phyloP scores from a whole-genome alignment of 495 filamentous ascomycete genomes.

The Darksidea phi region DNA sequence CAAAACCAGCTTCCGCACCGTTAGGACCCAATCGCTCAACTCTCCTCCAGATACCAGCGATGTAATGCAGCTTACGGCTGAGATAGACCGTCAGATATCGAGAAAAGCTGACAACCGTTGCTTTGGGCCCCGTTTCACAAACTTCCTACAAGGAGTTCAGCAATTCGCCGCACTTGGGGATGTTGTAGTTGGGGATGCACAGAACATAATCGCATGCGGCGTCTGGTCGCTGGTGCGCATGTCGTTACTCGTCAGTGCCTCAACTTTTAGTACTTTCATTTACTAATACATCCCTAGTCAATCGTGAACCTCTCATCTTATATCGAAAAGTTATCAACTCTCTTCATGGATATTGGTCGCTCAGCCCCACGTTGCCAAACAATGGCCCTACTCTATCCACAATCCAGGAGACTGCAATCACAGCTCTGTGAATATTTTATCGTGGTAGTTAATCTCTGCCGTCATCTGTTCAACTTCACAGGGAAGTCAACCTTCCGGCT shows the following conservation, averaged over 20 bases:
- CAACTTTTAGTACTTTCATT: constrained; percentile 20
- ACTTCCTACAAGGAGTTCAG: constrained; percentile 47
- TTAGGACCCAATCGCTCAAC: constrained; percentile 28
- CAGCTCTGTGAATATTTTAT: constrained; percentile 49
- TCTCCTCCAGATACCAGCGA: constrained; percentile 42
- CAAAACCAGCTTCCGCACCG: constrained; percentile 40
- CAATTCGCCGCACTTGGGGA: constrained; percentile 49
- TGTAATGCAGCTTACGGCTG: constrained; percentile 48
- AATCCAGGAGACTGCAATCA: constrained; percentile 44
- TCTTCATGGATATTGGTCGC: constrained; percentile 47
- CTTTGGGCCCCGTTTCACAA: constrained; percentile 48
- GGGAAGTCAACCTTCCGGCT: constrained; percentile 44
- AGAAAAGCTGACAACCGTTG: constrained; percentile 39
- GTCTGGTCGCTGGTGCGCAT: constrained; percentile 49
- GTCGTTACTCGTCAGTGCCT: constrained; percentile 43
- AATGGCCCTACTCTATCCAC: constrained; percentile 47
- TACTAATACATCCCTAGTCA: constrained; percentile 39
- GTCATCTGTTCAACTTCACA: constrained; percentile 42
- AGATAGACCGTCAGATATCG: constrained; percentile 43
- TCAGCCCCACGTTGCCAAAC: constrained; percentile 47
- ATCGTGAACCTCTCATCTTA: constrained; percentile 40
- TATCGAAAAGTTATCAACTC: constrained; percentile 45
- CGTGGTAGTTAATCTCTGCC: constrained; percentile 47
- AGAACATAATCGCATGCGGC: constrained; percentile 50
- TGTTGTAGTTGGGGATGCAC: constrained; percentile 47